phyloP scores from a whole-genome alignment of 2,329 filamentous ascomycete genomes.

The Cadophora gregata region DNA sequence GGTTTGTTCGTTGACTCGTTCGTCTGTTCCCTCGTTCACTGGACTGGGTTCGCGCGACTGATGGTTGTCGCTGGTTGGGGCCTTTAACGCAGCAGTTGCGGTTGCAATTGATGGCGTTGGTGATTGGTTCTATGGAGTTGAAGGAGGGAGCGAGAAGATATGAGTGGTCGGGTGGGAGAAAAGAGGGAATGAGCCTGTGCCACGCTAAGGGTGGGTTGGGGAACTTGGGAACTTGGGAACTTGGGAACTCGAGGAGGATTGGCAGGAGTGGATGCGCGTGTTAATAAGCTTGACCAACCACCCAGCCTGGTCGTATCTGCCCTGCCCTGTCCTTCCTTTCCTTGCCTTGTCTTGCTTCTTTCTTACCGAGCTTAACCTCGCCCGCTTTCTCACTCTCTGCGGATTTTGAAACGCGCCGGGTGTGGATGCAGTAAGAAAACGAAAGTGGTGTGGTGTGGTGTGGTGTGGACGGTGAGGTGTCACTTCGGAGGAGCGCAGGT shows the following conservation, averaged over 20 bases:
- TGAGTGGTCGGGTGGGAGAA: slow-evolving; percentile 29
- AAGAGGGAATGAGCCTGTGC: neutral
- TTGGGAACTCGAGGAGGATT: neutral
- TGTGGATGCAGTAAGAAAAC: neutral
- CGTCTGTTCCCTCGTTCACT: slow-evolving; percentile 7
- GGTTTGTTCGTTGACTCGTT: slow-evolving; percentile 7
- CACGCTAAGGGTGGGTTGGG: neutral
- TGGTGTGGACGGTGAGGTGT: neutral
- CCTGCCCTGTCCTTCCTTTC: neutral
- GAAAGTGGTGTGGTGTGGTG: neutral
- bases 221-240: too few relatives aligned
- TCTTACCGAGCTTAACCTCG: slow-evolving; percentile 1
- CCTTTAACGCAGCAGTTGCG: slow-evolving; percentile 26
- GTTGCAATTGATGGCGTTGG: slow-evolving; percentile 32
- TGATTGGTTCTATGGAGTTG: slow-evolving; percentile 38
- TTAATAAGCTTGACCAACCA: slow-evolving; percentile 12
- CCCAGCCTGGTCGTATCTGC: neutral
- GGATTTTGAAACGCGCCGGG: neutral
- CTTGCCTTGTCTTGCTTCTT: neutral
- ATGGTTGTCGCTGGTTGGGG: slow-evolving; percentile 30
- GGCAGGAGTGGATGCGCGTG: neutral
- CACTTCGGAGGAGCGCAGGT: neutral
- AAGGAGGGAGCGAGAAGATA: slow-evolving; percentile 28
- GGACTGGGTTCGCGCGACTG: slow-evolving; percentile 8
- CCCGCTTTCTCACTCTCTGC: neutral